Evolutionary conservation across 257 asterid genomes (phyloP).

Genomic region (Rhazya stricta): DNA sequence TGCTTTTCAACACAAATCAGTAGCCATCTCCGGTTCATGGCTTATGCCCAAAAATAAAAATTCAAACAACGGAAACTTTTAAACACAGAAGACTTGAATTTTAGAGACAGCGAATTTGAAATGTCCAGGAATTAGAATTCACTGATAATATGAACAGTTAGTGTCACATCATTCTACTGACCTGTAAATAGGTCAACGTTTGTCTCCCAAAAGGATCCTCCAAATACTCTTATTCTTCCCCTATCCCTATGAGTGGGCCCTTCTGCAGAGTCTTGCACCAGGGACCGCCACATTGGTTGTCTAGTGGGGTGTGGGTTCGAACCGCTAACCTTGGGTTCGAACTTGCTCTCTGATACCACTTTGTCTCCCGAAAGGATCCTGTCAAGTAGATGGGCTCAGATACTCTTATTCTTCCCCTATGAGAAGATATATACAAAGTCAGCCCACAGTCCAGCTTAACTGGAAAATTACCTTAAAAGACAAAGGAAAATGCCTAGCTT

Average conservation of each 20-base stretch:
- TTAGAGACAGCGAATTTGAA: not conserved
- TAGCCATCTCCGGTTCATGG: not conserved
- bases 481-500: not conserved
- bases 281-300: too few relatives aligned
- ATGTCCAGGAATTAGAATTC: not conserved
- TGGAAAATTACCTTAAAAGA: not conserved
- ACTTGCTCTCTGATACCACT: too few relatives aligned
- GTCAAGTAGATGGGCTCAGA: too few relatives aligned
- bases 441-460: not conserved
- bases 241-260: too few relatives aligned
- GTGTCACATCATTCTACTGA: not conserved
- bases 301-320: too few relatives aligned
- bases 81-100: not conserved
- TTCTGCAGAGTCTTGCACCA: too few relatives aligned
- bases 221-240: too few relatives aligned
- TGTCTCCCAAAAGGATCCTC: too few relatives aligned
- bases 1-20: not conserved
- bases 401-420: too few relatives aligned
- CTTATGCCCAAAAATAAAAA: not conserved
- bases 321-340: too few relatives aligned
- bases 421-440: not conserved
- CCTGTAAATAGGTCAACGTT: too few relatives aligned
- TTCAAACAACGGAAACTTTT: not conserved
- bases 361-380: too few relatives aligned
- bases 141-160: not conserved